A percentile compares a stretch with the other conserved stretches of the same genome.
phyloP scores from a whole-genome alignment of 768 basidiomycete species.

The Hortiboletus flavorubellus region DNA sequence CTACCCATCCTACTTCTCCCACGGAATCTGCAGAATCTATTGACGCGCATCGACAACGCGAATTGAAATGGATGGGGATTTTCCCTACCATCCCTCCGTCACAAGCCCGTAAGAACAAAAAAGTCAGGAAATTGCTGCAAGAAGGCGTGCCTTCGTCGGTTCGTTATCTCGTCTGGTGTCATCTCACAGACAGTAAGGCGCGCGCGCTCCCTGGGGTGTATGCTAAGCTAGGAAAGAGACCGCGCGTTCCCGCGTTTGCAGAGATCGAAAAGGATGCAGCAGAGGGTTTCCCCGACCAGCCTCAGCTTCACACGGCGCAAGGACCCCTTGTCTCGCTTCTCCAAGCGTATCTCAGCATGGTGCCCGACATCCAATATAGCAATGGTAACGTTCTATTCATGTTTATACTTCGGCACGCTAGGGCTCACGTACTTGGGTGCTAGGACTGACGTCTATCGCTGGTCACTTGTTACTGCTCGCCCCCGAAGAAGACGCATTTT shows the following conservation, averaged over 20 bases:
- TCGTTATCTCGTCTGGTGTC: conserved; percentile 81
- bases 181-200: conserved; percentile 73
- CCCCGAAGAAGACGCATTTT: conserved; percentile 88
- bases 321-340: conserved; percentile 55
- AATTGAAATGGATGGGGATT: conserved; percentile 70
- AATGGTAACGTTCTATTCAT: conserved; percentile 41
- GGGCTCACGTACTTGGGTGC: background rate
- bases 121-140: conserved; percentile 65
- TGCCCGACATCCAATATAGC: conserved; percentile 73
- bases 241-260: conserved; percentile 43
- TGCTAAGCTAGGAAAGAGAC: conserved; percentile 54
- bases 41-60: conserved; percentile 70
- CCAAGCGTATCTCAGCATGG: conserved; percentile 81
- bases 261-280: conserved; percentile 61
- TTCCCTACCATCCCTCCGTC: conserved; percentile 55
- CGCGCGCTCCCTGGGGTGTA: conserved; percentile 69
- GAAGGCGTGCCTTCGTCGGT: conserved; percentile 85
- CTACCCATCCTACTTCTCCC: background rate
- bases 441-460: conserved; percentile 67
- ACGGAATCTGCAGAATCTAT: conserved; percentile 28
- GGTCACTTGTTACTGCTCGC: conserved; percentile 71
- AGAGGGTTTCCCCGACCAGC: conserved; percentile 52
- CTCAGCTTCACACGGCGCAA: conserved; percentile 54
- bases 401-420: background rate
- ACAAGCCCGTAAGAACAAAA: conserved; percentile 75